Evolutionary conservation across 305 asterid species (phyloP), one percentile per base, ranked within the genome.

Genomic region (Fraxinus latifolia): DNA sequence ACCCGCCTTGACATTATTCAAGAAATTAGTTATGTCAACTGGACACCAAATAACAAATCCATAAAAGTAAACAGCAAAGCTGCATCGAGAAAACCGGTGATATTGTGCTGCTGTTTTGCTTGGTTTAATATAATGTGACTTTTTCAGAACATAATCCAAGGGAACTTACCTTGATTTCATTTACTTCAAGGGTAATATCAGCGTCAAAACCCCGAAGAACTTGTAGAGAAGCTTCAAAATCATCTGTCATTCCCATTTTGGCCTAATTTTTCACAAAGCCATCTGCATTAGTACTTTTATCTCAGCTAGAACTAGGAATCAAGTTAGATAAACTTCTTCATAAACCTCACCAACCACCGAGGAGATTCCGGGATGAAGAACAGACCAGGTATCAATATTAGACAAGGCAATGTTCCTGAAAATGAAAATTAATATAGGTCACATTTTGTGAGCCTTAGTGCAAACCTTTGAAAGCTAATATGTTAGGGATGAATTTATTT

Each of bases 151-250:
- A 25, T 2, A 60, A 74, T 23, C 34, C 53, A 70, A 33, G 39
- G 42, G 37, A 21, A 25, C 21, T 83, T 79, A 91, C 97, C 98
- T 95, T 95, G 87, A 95, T 95, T 82, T 93, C 98, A 87, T 93
- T 90, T 37, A 95, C 96, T 92, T 95, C 98, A 83, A 87, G 76
- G 68, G 93, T 80, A 81, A 95, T 93, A 87, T 95, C 98, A 50
- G 98, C 86, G 62, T 95, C 98, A 75, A 95, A 95, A 76, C 98
- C 98, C 65, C 97, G 95, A 82, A 95, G 98, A 74, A 95, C 98
- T 95, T 93, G 98, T 82, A 95, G 84, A 60, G 98, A 95, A 74
- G 96, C 91, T 90, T 95, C 98, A 78, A 91, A 95, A 75, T 95
- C 98, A 32, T 93, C 98, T 3, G 89, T 93, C 95, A 95, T 90